phyloP scores from a whole-genome alignment of 2,329 filamentous ascomycete genomes.

The Fusarium longipes region DNA sequence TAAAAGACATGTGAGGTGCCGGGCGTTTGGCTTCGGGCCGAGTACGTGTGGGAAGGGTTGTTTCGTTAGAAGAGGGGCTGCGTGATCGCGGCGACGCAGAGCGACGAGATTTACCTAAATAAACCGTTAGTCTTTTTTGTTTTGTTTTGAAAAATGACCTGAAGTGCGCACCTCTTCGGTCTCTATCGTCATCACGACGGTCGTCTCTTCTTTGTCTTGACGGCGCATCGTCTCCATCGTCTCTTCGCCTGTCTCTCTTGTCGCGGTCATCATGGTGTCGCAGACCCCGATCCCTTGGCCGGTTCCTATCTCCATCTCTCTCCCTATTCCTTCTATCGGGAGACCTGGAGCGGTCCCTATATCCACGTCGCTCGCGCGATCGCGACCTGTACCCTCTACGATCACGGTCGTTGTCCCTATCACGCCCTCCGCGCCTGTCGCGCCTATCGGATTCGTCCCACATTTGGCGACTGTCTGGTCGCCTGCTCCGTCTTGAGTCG shows the following conservation, averaged over 20 bases:
- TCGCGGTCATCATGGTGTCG: slow-evolving; percentile 44
- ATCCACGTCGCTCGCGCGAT: slow-evolving; percentile 50
- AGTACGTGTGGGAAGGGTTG: slow-evolving; percentile 51
- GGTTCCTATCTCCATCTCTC: slow-evolving; percentile 53
- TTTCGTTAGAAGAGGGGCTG: slow-evolving; percentile 39
- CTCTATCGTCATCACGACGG: slow-evolving; percentile 43
- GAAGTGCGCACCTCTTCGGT: slow-evolving; percentile 42
- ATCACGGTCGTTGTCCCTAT: slow-evolving; percentile 49
- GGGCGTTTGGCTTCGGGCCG: slow-evolving; percentile 42
- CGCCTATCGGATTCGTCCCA: slow-evolving; percentile 67
- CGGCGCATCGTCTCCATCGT: slow-evolving; percentile 43
- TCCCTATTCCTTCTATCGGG: slow-evolving; percentile 52
- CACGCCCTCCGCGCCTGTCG: slow-evolving; percentile 47
- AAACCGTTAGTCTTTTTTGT: slow-evolving; percentile 14
- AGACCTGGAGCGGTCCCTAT: slow-evolving; percentile 54
- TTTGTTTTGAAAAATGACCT: background rate
- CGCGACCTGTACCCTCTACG: slow-evolving; percentile 51
- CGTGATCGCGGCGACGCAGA: slow-evolving; percentile 53
- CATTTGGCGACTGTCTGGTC: slow-evolving; percentile 67
- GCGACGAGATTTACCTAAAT: slow-evolving; percentile 48
- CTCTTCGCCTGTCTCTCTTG: slow-evolving; percentile 40
- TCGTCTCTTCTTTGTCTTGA: slow-evolving; percentile 38
- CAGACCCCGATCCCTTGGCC: slow-evolving; percentile 49
- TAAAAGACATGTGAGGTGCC: slow-evolving; percentile 51
- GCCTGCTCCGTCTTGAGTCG: slow-evolving; percentile 50